These are phyloP conservation scores for Malus domestica DNA, from an alignment of 306 rosid genomes.

Conservation along the genomic window DNA sequence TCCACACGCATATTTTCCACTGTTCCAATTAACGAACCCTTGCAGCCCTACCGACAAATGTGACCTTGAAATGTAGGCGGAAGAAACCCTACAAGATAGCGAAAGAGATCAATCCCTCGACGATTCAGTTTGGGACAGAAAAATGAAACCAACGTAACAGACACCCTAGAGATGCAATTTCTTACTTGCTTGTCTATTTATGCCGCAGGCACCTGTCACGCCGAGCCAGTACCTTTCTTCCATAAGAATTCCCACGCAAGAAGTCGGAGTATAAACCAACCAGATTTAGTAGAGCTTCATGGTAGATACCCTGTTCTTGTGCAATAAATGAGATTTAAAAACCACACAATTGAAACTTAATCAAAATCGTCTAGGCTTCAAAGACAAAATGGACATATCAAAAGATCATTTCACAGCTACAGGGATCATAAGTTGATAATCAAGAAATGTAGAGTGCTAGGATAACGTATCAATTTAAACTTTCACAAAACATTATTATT, in stretches of 20 bases:
- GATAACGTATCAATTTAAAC: too few species aligned
- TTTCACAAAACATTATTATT: too few species aligned
- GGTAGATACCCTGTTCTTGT: constrained; percentile 27
- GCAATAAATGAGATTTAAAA: neutral
- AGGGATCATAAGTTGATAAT: neutral
- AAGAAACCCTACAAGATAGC: neutral
- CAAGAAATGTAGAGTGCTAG: too few species aligned
- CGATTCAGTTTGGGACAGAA: neutral
- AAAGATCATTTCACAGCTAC: neutral
- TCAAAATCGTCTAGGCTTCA: neutral
- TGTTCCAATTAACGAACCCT: neutral
- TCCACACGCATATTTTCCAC: neutral
- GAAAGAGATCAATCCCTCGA: neutral
- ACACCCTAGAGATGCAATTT: neutral
- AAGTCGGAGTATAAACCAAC: constrained; percentile 15
- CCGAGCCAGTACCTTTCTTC: constrained; percentile 45
- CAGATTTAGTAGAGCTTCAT: constrained; percentile 18
- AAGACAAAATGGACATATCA: neutral
- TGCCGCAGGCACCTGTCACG: constrained; percentile 11
- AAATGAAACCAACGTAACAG: neutral
- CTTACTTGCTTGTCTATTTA: constrained; percentile 10
- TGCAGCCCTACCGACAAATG: neutral
- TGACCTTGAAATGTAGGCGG: neutral
- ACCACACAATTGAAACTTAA: neutral
- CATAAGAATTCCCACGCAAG: constrained; percentile 38